Percentiles rank a stretch among this genome's conserved stretches.
phyloP scores from a whole-genome alignment of 2,329 filamentous ascomycete genomes.

The Penicillium sp. region DNA sequence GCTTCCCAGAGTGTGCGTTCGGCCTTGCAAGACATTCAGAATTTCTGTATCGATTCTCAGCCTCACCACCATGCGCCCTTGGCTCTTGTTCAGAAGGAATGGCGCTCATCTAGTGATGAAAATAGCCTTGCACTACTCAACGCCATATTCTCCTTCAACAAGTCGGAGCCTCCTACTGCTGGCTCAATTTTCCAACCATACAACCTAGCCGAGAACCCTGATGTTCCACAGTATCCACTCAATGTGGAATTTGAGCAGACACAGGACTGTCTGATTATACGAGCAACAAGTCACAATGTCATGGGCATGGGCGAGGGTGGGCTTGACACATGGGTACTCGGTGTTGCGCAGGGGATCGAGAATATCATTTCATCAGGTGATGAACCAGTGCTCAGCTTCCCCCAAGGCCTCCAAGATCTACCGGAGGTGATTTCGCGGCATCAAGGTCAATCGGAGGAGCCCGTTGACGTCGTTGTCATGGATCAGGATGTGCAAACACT shows the following conservation, averaged over 20 bases:
- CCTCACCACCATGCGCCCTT: slow-evolving; percentile 2
- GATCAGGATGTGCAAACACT: neutral
- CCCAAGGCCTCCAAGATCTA: neutral
- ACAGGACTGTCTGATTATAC: slow-evolving; percentile 1
- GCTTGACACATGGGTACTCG: neutral
- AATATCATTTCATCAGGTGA: neutral
- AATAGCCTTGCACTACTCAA: neutral
- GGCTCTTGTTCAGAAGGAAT: slow-evolving; percentile 3
- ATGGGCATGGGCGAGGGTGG: neutral
- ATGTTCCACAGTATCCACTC: slow-evolving; percentile 3
- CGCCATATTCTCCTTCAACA: slow-evolving; percentile 6
- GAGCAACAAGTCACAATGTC: neutral
- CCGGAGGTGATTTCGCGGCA: neutral
- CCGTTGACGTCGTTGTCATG: neutral
- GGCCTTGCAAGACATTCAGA: neutral
- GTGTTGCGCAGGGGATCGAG: neutral
- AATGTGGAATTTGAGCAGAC: slow-evolving; percentile 8
- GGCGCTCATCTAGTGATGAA: neutral
- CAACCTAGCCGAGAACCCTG: neutral
- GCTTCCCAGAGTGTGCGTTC: neutral
- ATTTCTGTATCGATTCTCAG: slow-evolving; percentile 3
- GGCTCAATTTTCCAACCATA: slow-evolving; percentile 2
- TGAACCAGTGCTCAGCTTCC: neutral
- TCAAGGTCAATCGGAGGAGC: neutral
- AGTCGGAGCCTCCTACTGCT: neutral